phyloP scores from a whole-genome alignment of 2,329 filamentous ascomycete genomes.

The Colletotrichum eleusines region DNA sequence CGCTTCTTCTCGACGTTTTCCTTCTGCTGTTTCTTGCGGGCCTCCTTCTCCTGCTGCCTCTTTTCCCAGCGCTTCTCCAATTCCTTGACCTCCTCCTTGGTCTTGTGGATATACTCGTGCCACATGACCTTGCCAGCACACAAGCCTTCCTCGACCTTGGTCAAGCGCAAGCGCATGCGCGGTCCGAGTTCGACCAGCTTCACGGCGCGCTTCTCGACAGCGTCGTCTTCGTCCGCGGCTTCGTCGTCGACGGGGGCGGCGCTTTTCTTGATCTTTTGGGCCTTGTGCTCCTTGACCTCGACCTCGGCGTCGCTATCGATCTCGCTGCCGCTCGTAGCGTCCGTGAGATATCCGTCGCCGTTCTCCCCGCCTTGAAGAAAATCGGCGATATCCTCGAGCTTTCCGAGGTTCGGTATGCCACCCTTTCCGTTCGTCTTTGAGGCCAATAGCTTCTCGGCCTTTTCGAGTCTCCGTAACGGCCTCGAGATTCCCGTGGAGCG shows the following conservation, averaged over 20 bases:
- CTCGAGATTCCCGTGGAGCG: slow-evolving; percentile 87
- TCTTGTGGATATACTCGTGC: slow-evolving; percentile 95
- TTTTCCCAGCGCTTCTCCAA: slow-evolving; percentile 88
- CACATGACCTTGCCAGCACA: slow-evolving; percentile 94
- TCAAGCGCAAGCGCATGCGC: slow-evolving; percentile 87
- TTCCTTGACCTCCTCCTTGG: slow-evolving; percentile 78
- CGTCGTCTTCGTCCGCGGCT: slow-evolving; percentile 61
- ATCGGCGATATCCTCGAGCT: slow-evolving; percentile 92
- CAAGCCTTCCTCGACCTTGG: slow-evolving; percentile 95
- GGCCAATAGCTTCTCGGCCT: slow-evolving; percentile 82
- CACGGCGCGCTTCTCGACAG: slow-evolving; percentile 86
- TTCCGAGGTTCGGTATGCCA: slow-evolving; percentile 87
- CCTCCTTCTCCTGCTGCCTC: slow-evolving; percentile 83
- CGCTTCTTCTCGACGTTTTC: slow-evolving; percentile 92
- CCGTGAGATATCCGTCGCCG: slow-evolving; percentile 86
- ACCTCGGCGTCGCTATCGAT: slow-evolving; percentile 95
- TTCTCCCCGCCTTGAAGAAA: slow-evolving; percentile 89
- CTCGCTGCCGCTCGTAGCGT: slow-evolving; percentile 87
- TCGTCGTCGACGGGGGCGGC: slow-evolving; percentile 60
- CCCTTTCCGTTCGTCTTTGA: slow-evolving; percentile 73
- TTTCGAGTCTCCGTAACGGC: slow-evolving; percentile 84
- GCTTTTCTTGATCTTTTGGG: slow-evolving; percentile 70
- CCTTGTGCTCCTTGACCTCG: slow-evolving; percentile 78
- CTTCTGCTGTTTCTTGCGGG: slow-evolving; percentile 83
- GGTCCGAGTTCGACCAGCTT: slow-evolving; percentile 94